Base-by-base conservation (phyloP, 2,329 filamentous ascomycete genomes). In the Alternaria arbusti region DNA sequence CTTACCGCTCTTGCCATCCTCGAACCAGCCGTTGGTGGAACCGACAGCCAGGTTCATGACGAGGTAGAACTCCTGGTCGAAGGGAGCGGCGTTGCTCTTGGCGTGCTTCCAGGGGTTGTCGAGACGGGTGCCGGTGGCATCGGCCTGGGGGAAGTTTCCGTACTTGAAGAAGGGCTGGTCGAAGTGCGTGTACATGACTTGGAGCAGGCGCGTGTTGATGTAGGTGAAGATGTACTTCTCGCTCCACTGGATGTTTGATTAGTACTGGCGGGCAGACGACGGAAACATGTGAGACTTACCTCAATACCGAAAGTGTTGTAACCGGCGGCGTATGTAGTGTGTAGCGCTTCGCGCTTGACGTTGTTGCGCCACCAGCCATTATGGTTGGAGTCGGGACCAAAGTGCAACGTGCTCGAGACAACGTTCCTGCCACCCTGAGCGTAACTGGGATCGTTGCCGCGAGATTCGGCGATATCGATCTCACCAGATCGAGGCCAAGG, bases 191-290 rank as follows among this genome's bases (percentile, higher is more conserved):
- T 94, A 96, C 65, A 93, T 85, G 55, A 95, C 91, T 78, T 95
- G 92, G 26, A 94, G 84, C 20, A 96, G 87, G 12, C 91, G 89
- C 49, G 87, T 90, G 84, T 96, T 91, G 82, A 96, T 86, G 77
- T 94, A 96, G 23, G 91, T 94, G 83, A 95, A 96, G 63, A 96
- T 83, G 79, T 96, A 96, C 79, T 94, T 95, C 71, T 95, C 87
- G 55, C 89, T 93, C 93, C 93, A 96, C 80, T 79, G 32, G 36
- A 20, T 15, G 12, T 25, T 5, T 9, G n/a, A 30, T 72, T 57
- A 69, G 57, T 40, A 13, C 23, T 22, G 20, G 10, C 50, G 22
- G 49, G 12, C 6, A 26, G 56, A 54, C 5, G 20, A 7, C 4
- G 13, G 10, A 22, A 6, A 8, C 12, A 15, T 10, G 11, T 32